Evolutionary conservation across 2,329 filamentous ascomycete genomes (phyloP), one percentile per base, ranked within the genome.

Genomic region (Diaporthe batatas): DNA sequence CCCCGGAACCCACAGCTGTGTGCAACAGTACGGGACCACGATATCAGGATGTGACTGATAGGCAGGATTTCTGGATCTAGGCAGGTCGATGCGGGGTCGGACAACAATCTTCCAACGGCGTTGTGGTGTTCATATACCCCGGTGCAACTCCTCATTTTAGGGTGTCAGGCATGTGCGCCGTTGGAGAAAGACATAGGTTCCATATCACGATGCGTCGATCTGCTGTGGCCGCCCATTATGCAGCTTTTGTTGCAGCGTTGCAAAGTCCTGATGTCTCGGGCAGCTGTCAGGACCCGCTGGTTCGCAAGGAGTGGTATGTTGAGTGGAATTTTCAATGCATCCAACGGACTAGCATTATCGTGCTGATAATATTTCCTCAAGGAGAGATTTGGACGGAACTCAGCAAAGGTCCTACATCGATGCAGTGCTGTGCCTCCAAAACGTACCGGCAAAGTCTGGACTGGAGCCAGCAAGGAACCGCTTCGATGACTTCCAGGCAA

Each of bases 231-330:
- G 23, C 39, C 6, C 39, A 62, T 1, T 62, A 11, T 6, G 2
- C 32, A 39, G 39, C n/a, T 23, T 18, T 62, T 29, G 23, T 21
- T 62, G 39, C 58, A 29, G 58, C 58, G n/a, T 21, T 32, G 8
- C 58, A 16, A 11, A 3, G 8, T 47, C 10, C 12, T n/a, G 5
- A 64, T n/a, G 10, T 5, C 8, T 34, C 42, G 2, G n/a, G 21
- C 18, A n/a, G 39, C 14, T 64, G 59, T 25, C 25, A n/a, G 16
- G 25, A 64, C 7, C 42, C 59, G 4, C 39, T 25, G 18, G 23
- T 62, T 47, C 39, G 58, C 23, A 62, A 47, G n/a, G 59, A 64
- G 25, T 64, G 42, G 59, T 49, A 64, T n/a, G 59, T 12, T 2
- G 25, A 49, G 25, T 23, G 10, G 16, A n/a, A 6, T 2, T 6